Percentiles rank a stretch among this genome's conserved stretches.
Conservation (phyloP, 768 basidiomycete genomes). For the Termitomyces bulborhizus region DNA sequence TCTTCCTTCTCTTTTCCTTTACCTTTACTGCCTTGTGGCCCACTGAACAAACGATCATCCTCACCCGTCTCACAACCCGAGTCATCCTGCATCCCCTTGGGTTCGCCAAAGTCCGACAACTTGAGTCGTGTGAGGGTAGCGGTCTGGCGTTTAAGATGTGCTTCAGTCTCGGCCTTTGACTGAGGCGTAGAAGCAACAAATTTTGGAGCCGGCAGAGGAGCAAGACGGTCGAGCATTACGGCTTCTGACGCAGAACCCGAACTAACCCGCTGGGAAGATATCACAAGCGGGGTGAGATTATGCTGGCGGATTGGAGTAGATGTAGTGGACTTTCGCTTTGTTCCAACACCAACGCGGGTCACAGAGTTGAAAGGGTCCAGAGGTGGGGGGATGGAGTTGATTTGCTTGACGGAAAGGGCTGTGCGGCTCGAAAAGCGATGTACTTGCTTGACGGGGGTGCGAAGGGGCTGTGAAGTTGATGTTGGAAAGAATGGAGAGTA, state of each 20-base stretch:
- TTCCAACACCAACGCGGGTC: constrained; percentile 39
- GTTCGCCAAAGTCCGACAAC: constrained; percentile 48
- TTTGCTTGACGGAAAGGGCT: constrained; percentile 31
- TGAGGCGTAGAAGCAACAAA: constrained; percentile 44
- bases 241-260: constrained; percentile 31
- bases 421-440: constrained; percentile 33
- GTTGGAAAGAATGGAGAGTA: constrained; percentile 37
- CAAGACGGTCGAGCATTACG: constrained; percentile 42
- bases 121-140: constrained; percentile 59
- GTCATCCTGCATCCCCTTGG: constrained; percentile 42
- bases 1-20: constrained; percentile 46
- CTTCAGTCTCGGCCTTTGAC: constrained; percentile 50
- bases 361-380: constrained; percentile 15
- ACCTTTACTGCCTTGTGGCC: constrained; percentile 26
- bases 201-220: constrained; percentile 47
- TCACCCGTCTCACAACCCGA: constrained; percentile 47
- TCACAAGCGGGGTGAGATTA: constrained; percentile 40
- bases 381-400: constrained; percentile 23
- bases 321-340: constrained; percentile 60
- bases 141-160: constrained; percentile 43
- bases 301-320: constrained; percentile 53
- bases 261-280: constrained; percentile 29
- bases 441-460: constrained; percentile 55
- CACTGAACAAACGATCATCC: constrained; percentile 29
- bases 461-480: constrained; percentile 43